Conservation (phyloP, 2,329 filamentous ascomycete genomes). For the Tolypocladium tropicale region DNA sequence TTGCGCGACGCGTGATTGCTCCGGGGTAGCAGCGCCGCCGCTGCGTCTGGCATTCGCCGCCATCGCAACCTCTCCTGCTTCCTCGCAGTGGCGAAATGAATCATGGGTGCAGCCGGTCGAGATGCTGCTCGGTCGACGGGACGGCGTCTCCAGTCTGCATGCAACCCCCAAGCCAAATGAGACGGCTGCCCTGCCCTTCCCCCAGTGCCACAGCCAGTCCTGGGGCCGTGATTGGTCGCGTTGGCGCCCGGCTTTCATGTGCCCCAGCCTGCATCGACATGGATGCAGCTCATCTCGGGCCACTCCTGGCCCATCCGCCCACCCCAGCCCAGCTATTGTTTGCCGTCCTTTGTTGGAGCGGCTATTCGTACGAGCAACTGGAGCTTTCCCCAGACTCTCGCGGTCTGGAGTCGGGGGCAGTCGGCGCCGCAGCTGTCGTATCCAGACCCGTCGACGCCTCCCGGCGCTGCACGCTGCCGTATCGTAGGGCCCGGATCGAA, state of each 20-base stretch:
- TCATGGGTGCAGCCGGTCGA: constrained; percentile 2
- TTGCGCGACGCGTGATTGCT: background rate
- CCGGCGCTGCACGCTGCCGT: background rate
- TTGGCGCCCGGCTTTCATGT: constrained; percentile 21
- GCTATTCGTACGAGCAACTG: too few species aligned
- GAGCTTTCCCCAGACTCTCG: background rate
- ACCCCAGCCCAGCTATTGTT: background rate
- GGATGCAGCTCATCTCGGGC: constrained; percentile 1
- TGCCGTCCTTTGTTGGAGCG: background rate
- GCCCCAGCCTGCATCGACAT: constrained; percentile 3
- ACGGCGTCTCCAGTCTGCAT: background rate
- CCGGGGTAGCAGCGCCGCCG: background rate
- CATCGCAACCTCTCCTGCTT: constrained; percentile 1
- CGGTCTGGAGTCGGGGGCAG: background rate
- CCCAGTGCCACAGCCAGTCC: background rate
- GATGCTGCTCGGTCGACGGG: background rate
- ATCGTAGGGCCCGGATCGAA: background rate
- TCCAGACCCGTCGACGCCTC: background rate
- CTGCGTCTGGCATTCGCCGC: background rate
- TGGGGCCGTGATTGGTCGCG: constrained; percentile 19
- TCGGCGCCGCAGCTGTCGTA: background rate
- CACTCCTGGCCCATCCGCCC: background rate
- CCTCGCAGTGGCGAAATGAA: constrained; percentile 7
- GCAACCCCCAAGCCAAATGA: background rate
- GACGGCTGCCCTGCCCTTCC: background rate